phyloP scores from a whole-genome alignment of 1,284 basidiomycete species.

The Ustilago sp. region DNA sequence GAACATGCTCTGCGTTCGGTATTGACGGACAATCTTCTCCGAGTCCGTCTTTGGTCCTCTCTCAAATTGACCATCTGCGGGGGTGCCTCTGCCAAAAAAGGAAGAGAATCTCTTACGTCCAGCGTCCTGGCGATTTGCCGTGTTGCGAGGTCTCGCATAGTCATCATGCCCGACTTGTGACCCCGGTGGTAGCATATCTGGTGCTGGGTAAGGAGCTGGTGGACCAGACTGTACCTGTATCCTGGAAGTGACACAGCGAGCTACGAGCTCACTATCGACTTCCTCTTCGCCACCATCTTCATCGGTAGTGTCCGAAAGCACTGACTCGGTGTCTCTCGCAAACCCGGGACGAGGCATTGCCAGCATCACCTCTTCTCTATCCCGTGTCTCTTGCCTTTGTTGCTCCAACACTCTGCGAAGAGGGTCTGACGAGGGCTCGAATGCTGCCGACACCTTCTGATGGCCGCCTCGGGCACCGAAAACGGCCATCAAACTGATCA shows the following conservation, averaged over 20 bases:
- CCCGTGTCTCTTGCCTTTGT: conserved; percentile 17
- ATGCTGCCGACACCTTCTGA: conserved; percentile 26
- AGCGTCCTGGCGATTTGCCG: neutral
- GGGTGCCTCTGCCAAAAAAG: conserved; percentile 16
- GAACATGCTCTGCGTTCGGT: conserved; percentile 27
- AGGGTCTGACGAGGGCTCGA: conserved; percentile 33
- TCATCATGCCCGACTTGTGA: neutral
- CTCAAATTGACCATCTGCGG: neutral
- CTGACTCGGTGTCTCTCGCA: conserved; percentile 35
- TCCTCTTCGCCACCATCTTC: conserved; percentile 26
- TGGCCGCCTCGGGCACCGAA: conserved; percentile 36
- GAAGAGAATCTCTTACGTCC: conserved; percentile 27
- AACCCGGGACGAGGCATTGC: conserved; percentile 44
- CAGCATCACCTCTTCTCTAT: conserved; percentile 41
- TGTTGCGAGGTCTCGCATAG: neutral
- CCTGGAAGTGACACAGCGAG: neutral
- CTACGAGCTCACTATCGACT: neutral
- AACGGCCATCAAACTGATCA: conserved; percentile 36
- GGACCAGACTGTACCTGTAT: neutral
- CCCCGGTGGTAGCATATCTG: neutral
- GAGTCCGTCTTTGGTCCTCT: conserved; percentile 18
- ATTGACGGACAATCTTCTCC: conserved; percentile 33
- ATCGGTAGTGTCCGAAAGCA: conserved; percentile 46
- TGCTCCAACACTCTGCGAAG: conserved; percentile 24
- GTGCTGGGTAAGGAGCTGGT: neutral